Evolutionary conservation across 2,329 filamentous ascomycete genomes (phyloP), one percentile per base, ranked within the genome.

Genomic region (Beauveria caledonica): DNA sequence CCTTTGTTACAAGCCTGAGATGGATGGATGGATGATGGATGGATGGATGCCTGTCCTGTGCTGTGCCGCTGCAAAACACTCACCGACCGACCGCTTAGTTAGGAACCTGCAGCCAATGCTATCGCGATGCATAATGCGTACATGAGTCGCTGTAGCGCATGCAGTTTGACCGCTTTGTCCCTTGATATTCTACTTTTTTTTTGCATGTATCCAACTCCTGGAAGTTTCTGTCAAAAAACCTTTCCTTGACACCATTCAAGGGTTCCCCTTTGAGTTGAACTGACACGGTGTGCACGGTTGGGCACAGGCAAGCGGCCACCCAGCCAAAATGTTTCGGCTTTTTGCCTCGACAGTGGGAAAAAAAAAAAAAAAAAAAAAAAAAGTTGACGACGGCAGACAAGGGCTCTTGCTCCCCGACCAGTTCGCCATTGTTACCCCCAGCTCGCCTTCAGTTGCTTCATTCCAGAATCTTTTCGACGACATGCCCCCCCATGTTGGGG

Each of bases 71-170:
- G 51, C 51, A 36, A 27, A 54, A 36, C 36, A 19, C 51, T 39
- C 39, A 42, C 51, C 46, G 46, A 54, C 51, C 51, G 51, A n/a
- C n/a, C n/a, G n/a, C n/a, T n/a, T n/a, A n/a, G 21, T 27, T 23
- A n/a, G 27, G 36, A 27, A 36, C 6, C 46, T 46, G 40, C 53
- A 46, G 25, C 54, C 21, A 36, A 9, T 45, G n/a, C 27, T 23
- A 15, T 40, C 55, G 39, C 40, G 25, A n/a, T 36, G 53, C 42
- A 15, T 46, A 29, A 36, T 13, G 33, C 49, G 29, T 46, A 33
- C 55, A 58, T 49, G 55, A 58, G 42, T 50, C 55, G 55, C 45
- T 25, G 44, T n/a, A 27, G 21, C n/a, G 39, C 51, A 44, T 50
- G 17, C 21, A 23, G 39, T 48, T 48, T 57, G 44, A 58, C 55